Percentiles rank a stretch among this genome's conserved stretches.
phyloP scores from a whole-genome alignment of 2,329 filamentous ascomycete genomes.

The Cylindrodendrum hubeiense region DNA sequence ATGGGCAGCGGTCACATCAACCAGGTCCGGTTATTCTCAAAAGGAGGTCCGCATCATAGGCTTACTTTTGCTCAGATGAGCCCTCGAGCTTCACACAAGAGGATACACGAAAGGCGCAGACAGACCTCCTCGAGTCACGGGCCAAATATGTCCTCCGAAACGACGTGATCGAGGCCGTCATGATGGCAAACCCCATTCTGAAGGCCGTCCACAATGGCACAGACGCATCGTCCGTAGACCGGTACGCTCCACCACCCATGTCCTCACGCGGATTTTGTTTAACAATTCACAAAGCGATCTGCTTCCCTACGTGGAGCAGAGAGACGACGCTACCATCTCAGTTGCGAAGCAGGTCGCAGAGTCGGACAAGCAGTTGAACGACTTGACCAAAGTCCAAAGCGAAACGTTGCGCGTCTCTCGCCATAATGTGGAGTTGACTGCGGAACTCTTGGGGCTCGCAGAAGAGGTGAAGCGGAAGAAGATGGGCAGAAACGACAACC shows the following conservation, averaged over 20 bases:
- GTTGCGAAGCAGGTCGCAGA: constrained; percentile 71
- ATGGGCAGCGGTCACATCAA: constrained; percentile 56
- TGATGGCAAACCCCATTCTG: constrained; percentile 80
- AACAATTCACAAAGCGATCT: constrained; percentile 66
- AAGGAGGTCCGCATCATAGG: not conserved
- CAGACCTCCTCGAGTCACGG: constrained; percentile 76
- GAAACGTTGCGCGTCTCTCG: constrained; percentile 68
- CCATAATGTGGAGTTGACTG: constrained; percentile 73
- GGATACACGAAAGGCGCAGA: constrained; percentile 69
- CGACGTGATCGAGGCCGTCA: constrained; percentile 75
- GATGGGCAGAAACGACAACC: constrained; percentile 66
- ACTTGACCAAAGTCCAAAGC: constrained; percentile 68
- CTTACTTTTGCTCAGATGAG: constrained; percentile 34
- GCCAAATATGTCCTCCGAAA: constrained; percentile 78
- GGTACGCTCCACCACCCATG: constrained; percentile 59
- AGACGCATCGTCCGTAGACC: constrained; percentile 74
- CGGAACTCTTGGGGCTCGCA: constrained; percentile 72
- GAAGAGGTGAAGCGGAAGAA: constrained; percentile 66
- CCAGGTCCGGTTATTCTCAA: constrained; percentile 46
- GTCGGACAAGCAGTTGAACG: constrained; percentile 62
- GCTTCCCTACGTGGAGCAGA: constrained; percentile 72
- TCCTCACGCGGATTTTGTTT: not conserved
- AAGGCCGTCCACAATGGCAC: constrained; percentile 80
- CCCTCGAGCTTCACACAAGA: constrained; percentile 57
- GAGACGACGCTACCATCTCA: constrained; percentile 74